Conservation (phyloP, 176 grass and related monocot genomes). For the Aegilops umbellulata region DNA sequence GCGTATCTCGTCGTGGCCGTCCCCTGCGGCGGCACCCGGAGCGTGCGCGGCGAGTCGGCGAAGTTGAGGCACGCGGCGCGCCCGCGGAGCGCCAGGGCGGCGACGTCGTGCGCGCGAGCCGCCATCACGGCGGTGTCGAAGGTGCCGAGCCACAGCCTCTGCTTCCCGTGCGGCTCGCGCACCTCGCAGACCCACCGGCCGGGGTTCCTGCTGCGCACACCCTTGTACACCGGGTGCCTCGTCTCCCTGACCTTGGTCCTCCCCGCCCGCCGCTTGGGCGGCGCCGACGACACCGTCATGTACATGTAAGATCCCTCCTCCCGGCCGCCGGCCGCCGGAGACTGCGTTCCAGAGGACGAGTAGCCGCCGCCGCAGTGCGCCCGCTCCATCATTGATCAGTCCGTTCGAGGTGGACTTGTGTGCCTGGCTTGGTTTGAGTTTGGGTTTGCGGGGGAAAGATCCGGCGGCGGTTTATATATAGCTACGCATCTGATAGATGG, state of each 20-base stretch:
- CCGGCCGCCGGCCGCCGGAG: background rate
- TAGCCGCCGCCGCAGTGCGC: slow-evolving; percentile 12
- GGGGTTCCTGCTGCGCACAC: slow-evolving; percentile 66
- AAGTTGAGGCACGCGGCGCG: slow-evolving; percentile 78
- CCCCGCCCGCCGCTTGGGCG: slow-evolving; percentile 68
- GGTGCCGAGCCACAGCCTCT: slow-evolving; percentile 72
- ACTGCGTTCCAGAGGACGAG: slow-evolving; percentile 22
- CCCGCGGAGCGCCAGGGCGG: slow-evolving; percentile 66
- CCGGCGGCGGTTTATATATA: background rate
- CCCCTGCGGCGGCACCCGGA: slow-evolving; percentile 45
- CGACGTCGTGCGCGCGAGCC: slow-evolving; percentile 81
- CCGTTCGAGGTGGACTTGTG: background rate
- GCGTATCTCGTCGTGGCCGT: slow-evolving; percentile 51
- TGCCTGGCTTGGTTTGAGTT: no score
- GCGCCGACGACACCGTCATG: slow-evolving; percentile 66
- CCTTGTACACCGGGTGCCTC: slow-evolving; percentile 84
- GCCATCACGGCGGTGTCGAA: slow-evolving; percentile 90
- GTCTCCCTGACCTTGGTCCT: slow-evolving; percentile 93
- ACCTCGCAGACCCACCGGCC: slow-evolving; percentile 92
- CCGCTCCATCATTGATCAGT: background rate
- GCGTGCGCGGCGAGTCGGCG: slow-evolving; percentile 56
- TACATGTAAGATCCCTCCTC: slow-evolving; percentile 57
- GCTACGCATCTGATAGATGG: background rate
- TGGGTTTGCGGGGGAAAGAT: no score
- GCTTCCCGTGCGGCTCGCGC: slow-evolving; percentile 59